Evolutionary conservation across 148 eudicot genomes (phyloP).

Genomic region (Agrostemma githago): DNA sequence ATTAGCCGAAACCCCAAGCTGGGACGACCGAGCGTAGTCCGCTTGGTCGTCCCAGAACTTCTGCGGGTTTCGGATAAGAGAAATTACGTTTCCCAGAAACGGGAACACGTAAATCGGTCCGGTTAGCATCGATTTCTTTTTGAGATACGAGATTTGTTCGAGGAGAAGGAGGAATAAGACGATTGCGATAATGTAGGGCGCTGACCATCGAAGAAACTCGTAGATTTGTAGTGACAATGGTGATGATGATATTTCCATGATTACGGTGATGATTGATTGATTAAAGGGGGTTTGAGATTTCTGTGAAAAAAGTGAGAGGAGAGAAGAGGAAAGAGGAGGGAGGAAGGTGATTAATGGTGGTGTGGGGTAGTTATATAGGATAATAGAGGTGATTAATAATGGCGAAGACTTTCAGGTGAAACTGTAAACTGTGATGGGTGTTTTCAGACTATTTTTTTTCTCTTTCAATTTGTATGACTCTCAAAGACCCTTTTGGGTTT

Average conservation of each 20-base stretch:
- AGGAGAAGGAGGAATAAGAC: conserved; percentile 30
- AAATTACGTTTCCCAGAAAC: conserved; percentile 53
- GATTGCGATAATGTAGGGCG: conserved; percentile 36
- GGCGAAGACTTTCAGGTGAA: too few species aligned
- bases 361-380: background rate
- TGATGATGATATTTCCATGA: background rate
- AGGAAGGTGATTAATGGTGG: background rate
- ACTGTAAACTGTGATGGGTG: too few species aligned
- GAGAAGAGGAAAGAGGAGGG: background rate
- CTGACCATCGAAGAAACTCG: background rate
- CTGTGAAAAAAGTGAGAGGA: background rate
- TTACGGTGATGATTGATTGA: background rate
- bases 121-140: conserved; percentile 45
- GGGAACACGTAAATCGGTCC: conserved; percentile 66
- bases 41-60: conserved; percentile 67
- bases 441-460: too few species aligned
- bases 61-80: conserved; percentile 52
- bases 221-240: conserved; percentile 9
- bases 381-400: background rate
- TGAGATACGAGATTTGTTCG: conserved; percentile 50
- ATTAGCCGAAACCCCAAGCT: conserved; percentile 60
- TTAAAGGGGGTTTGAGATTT: too few species aligned
- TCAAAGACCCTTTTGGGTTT: too few species aligned
- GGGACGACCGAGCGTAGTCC: conserved; percentile 41
- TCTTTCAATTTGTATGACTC: too few species aligned